These are phyloP conservation scores for Chlamydomonas reinhardtii DNA, from an alignment of 163 green algal species.

Conservation along the genomic window DNA sequence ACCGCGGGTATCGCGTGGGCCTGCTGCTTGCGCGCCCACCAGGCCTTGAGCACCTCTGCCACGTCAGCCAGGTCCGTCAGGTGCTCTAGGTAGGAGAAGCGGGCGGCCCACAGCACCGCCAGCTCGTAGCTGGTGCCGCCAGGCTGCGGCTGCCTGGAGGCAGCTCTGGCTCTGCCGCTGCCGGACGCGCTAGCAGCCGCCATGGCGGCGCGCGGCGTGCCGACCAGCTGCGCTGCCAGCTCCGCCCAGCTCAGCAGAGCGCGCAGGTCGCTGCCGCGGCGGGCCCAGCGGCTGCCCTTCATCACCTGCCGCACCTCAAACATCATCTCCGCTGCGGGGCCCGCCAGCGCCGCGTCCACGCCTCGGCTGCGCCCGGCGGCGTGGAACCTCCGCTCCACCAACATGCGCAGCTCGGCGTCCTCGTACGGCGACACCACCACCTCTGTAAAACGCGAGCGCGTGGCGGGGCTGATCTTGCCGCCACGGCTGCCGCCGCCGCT, in stretches of 20 bases:
- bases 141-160: too few species aligned
- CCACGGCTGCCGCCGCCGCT: not conserved
- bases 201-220: not conserved
- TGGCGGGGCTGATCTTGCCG: slow-evolving; percentile 50
- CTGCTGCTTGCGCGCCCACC: not conserved
- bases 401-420: slow-evolving; percentile 18
- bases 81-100: slow-evolving; percentile 35
- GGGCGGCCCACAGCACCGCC: slow-evolving; percentile 38
- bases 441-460: slow-evolving; percentile 48
- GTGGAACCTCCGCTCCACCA: slow-evolving; percentile 33
- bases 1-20: not conserved
- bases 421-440: slow-evolving; percentile 37
- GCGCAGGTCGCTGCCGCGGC: slow-evolving; percentile 16
- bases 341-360: not conserved
- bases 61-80: not conserved
- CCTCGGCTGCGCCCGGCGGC: not conserved
- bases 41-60: slow-evolving; percentile 23
- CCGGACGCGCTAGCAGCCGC: too few species aligned
- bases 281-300: not conserved
- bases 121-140: not conserved
- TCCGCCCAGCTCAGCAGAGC: slow-evolving; percentile 47
- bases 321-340: not conserved
- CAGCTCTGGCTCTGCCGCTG: not conserved
- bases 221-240: slow-evolving; percentile 29
- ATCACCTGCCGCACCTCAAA: slow-evolving; percentile 2